Percentiles rank a stretch among this genome's conserved stretches.
phyloP scores from a whole-genome alignment of 345 rosid genomes.

The Anastatica hierochuntica region DNA sequence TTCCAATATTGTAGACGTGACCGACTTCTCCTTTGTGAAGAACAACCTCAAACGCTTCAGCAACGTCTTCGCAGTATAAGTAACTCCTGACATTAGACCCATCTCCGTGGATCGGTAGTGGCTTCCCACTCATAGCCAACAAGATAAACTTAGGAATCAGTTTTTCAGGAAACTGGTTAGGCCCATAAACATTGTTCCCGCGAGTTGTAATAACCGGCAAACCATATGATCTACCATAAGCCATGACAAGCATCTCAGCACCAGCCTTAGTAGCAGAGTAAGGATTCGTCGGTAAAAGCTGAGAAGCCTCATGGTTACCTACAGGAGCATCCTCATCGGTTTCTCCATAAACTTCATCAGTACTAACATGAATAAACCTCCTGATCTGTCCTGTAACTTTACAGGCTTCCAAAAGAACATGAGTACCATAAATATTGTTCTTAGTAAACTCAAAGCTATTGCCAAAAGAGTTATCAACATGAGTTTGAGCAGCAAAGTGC shows the following conservation, averaged over 20 bases:
- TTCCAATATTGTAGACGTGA: conserved; percentile 54
- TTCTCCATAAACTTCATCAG: too few species aligned
- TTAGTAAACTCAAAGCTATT: conserved; percentile 57
- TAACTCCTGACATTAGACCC: conserved; percentile 62
- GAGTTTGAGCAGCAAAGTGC: conserved; percentile 67
- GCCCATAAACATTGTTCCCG: too few species aligned
- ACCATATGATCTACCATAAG: too few species aligned
- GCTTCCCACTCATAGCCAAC: conserved; percentile 47
- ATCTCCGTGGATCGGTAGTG: conserved; percentile 54
- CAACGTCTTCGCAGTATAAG: conserved; percentile 49
- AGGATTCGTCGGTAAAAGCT: too few species aligned
- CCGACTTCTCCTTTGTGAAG: conserved; percentile 55
- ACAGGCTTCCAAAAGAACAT: conserved; percentile 61
- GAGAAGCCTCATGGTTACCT: too few species aligned
- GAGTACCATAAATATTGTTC: conserved; percentile 58
- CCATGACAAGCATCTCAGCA: too few species aligned
- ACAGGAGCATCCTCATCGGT: too few species aligned
- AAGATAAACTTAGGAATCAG: conserved; percentile 55
- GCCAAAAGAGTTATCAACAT: conserved; percentile 66
- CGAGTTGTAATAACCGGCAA: too few species aligned
- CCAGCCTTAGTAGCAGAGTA: too few species aligned
- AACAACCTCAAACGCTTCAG: conserved; percentile 58
- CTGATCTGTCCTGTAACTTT: conserved; percentile 41
- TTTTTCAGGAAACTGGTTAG: conserved; percentile 56
- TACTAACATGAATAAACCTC: conserved; percentile 65